Conservation (phyloP, 192 early-diverging fungal species). For the Backusella psychrophila region DNA sequence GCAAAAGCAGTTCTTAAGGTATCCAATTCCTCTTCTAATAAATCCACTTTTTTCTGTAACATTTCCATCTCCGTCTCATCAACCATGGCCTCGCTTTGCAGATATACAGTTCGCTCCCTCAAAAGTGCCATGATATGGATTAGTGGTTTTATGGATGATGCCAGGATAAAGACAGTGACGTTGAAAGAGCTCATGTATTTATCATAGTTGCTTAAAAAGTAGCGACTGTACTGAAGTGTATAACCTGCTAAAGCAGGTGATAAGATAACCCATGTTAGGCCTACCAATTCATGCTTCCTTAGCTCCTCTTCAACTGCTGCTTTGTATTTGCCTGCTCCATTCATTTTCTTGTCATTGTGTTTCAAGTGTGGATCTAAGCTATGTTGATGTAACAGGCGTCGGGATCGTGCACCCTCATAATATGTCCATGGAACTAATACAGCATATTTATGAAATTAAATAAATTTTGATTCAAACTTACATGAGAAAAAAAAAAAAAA, state of each 20-base stretch:
- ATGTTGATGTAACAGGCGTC: slow-evolving; percentile 32
- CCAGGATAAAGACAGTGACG: slow-evolving; percentile 56
- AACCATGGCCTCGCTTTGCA: slow-evolving; percentile 53
- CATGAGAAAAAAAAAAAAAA: not conserved
- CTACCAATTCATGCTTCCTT: slow-evolving; percentile 47
- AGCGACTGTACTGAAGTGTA: slow-evolving; percentile 49
- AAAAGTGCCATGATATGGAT: slow-evolving; percentile 49
- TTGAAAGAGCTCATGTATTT: slow-evolving; percentile 56
- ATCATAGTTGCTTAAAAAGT: slow-evolving; percentile 54
- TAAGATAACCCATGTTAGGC: slow-evolving; percentile 44
- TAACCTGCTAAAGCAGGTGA: slow-evolving; percentile 58
- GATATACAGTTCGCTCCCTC: slow-evolving; percentile 46
- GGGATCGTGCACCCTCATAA: slow-evolving; percentile 52
- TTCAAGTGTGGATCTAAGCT: not conserved
- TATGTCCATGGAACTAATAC: slow-evolving; percentile 56
- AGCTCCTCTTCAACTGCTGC: slow-evolving; percentile 39
- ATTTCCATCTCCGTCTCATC: slow-evolving; percentile 48
- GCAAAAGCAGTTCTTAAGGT: slow-evolving; percentile 51
- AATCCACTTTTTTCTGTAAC: slow-evolving; percentile 42
- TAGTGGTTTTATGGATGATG: slow-evolving; percentile 51
- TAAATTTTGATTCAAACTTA: not conserved
- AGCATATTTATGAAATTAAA: not conserved
- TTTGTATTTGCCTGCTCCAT: slow-evolving; percentile 14
- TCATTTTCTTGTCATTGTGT: slow-evolving; percentile 11
- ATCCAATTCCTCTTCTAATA: slow-evolving; percentile 49